A percentile compares a stretch with the other conserved stretches of the same genome.
Conservation (phyloP, 192 early-diverging fungal species). For the Obelidium mucronatum region DNA sequence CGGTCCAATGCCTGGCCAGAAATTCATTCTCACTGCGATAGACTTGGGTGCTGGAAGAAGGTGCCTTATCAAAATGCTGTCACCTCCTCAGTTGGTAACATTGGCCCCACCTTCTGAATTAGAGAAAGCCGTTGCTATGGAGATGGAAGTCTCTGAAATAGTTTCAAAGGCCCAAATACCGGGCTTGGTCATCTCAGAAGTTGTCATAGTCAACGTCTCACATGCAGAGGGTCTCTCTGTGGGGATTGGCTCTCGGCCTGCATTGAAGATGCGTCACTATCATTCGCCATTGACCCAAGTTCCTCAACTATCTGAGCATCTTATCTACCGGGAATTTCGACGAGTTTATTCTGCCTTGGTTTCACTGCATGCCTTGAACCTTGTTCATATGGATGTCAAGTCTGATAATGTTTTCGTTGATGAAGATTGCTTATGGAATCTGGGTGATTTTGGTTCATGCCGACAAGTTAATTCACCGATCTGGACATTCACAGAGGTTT, state of each 20-base stretch:
- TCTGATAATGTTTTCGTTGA: conserved; percentile 10
- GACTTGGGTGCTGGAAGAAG: too few relatives aligned
- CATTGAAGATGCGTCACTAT: conserved; percentile 4
- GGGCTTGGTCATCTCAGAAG: too few relatives aligned
- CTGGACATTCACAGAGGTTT: background rate
- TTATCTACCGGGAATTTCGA: background rate
- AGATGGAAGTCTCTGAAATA: too few relatives aligned
- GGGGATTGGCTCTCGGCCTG: background rate
- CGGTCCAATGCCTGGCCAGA: too few relatives aligned
- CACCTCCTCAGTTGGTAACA: too few relatives aligned
- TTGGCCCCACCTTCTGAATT: too few relatives aligned
- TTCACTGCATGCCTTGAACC: background rate
- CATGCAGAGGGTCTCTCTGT: too few relatives aligned
- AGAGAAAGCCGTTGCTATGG: too few relatives aligned
- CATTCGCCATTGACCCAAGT: conserved; percentile 2
- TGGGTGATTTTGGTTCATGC: background rate
- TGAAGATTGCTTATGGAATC: background rate
- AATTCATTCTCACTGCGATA: too few relatives aligned
- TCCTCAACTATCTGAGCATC: background rate
- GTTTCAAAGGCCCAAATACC: too few relatives aligned
- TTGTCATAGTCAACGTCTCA: too few relatives aligned
- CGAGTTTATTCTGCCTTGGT: background rate
- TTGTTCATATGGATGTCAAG: conserved; percentile 24
- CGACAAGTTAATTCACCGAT: background rate
- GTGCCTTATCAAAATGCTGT: too few relatives aligned